Conservation (phyloP, 176 grass and related monocot genomes). For the Zoysia japonica region DNA sequence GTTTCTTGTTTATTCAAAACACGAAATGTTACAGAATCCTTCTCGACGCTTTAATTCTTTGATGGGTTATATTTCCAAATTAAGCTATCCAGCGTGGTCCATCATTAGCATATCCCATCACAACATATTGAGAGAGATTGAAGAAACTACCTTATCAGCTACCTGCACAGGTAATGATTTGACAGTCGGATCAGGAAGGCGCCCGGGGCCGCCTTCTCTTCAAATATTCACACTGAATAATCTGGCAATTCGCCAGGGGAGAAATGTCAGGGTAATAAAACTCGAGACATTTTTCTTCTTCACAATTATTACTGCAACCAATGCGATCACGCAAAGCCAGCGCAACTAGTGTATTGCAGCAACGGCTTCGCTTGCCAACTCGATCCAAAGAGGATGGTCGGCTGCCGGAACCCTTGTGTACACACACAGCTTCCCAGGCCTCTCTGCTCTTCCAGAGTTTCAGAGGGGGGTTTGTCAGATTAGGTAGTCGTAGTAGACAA, state of each 20-base stretch:
- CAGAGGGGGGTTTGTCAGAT: constrained; percentile 36
- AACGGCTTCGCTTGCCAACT: constrained; percentile 57
- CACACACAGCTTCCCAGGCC: constrained; percentile 26
- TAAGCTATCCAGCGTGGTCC: not conserved
- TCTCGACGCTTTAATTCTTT: not conserved
- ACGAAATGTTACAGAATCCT: no score
- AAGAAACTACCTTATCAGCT: not conserved
- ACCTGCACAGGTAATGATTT: not conserved
- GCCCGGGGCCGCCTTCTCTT: constrained; percentile 9
- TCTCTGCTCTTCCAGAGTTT: not conserved
- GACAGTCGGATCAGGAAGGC: constrained; percentile 4
- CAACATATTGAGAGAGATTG: not conserved
- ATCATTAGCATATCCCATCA: constrained; percentile 1
- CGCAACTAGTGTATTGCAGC: constrained; percentile 20
- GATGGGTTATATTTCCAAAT: not conserved
- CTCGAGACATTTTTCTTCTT: constrained; percentile 34
- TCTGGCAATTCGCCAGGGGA: constrained; percentile 44
- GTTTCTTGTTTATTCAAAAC: no score
- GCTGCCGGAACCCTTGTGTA: constrained; percentile 49
- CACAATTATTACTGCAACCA: constrained; percentile 59
- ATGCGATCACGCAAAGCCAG: constrained; percentile 39
- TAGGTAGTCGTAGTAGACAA: constrained; percentile 83
- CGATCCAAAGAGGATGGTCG: constrained; percentile 63
- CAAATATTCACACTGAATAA: not conserved
- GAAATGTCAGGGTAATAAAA: constrained; percentile 35